phyloP scores from a whole-genome alignment of 352 stramenopile species.

The Pythium diclinum region DNA sequence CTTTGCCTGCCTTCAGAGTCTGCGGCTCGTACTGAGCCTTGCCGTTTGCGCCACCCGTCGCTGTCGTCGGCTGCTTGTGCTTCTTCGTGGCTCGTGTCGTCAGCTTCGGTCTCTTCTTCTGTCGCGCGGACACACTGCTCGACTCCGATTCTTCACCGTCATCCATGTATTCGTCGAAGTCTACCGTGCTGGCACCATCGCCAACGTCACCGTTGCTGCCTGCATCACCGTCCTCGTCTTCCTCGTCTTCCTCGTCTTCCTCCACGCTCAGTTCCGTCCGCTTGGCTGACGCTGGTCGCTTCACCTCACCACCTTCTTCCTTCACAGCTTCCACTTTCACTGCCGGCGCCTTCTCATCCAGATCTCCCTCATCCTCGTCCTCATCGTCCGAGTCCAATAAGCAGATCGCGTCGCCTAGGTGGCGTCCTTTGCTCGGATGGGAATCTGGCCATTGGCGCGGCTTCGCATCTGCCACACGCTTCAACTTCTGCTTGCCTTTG shows the following conservation, averaged over 20 bases:
- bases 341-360: background rate
- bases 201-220: constrained; percentile 8
- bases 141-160: constrained; percentile 1
- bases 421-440: constrained; percentile 4
- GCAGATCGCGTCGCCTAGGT: constrained; percentile 15
- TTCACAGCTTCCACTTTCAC: too few relatives aligned
- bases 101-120: constrained; percentile 18
- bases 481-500: background rate
- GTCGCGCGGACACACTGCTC: background rate
- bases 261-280: background rate
- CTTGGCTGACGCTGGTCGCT: background rate
- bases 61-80: background rate
- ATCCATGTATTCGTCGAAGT: background rate
- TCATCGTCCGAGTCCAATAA: constrained; percentile 15
- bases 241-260: constrained; percentile 6
- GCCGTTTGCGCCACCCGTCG: background rate
- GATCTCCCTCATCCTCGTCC: background rate
- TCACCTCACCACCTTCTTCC: too few relatives aligned
- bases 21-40: background rate
- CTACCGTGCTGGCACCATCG: background rate
- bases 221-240: constrained; percentile 15
- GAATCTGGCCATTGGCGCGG: background rate
- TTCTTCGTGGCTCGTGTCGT: constrained; percentile 15
- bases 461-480: background rate
- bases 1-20: background rate